Percentiles rank a stretch among this genome's conserved stretches.
phyloP scores from a whole-genome alignment of 805 yeast genomes.

The Hanseniaspora meyeri region DNA sequence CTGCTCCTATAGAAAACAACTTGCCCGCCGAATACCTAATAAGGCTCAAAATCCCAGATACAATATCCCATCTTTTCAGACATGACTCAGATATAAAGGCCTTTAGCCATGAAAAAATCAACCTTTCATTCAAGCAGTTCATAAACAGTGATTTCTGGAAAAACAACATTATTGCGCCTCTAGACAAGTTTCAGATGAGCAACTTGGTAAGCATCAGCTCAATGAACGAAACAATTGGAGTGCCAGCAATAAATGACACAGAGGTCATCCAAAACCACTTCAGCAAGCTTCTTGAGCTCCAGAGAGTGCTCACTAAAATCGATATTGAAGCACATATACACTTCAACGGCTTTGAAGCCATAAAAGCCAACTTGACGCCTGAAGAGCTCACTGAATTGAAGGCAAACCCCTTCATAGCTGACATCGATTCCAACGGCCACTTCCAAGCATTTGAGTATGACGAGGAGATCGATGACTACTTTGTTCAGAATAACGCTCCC shows the following conservation, averaged over 20 bases:
- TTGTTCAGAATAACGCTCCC: slow-evolving; percentile 39
- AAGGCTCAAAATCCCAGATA: slow-evolving; percentile 38
- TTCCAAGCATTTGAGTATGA: slow-evolving; percentile 40
- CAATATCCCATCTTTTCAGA: slow-evolving; percentile 24
- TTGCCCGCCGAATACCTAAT: slow-evolving; percentile 33
- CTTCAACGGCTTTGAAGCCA: slow-evolving; percentile 60
- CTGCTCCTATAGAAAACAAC: background rate
- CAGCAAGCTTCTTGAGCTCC: background rate
- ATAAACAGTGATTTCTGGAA: slow-evolving; percentile 1
- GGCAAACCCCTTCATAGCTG: slow-evolving; percentile 51
- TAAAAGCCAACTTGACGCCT: slow-evolving; percentile 48
- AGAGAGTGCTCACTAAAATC: background rate
- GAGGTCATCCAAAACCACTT: background rate
- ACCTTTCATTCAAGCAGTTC: slow-evolving; percentile 27
- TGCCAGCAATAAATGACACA: background rate
- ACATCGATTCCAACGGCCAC: slow-evolving; percentile 53
- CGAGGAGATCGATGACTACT: slow-evolving; percentile 8
- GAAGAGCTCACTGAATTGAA: slow-evolving; percentile 37
- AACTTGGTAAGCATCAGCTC: slow-evolving; percentile 28
- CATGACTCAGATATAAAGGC: slow-evolving; percentile 27
- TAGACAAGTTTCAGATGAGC: slow-evolving; percentile 15
- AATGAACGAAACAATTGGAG: slow-evolving; percentile 18
- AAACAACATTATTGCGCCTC: slow-evolving; percentile 25
- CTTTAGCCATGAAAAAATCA: slow-evolving; percentile 23
- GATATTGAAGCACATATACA: background rate